Evolutionary conservation across 1,139 yeast genomes (phyloP).

Genomic region (Yamadazyma spencermartinsiae): DNA sequence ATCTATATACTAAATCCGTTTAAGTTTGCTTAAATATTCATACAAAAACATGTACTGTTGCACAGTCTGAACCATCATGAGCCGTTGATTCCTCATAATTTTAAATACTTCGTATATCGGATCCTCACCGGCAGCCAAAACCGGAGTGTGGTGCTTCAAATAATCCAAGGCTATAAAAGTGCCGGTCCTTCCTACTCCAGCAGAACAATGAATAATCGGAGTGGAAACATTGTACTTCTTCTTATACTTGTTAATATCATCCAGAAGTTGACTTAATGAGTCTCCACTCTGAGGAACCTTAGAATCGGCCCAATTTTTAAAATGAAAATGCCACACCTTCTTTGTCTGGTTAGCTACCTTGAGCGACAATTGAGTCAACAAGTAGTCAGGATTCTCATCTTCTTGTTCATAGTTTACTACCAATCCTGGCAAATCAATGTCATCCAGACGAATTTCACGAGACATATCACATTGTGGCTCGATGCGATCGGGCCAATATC

Average conservation of each 20-base stretch:
- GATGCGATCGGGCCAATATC: constrained; percentile 65
- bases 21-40: constrained; percentile 17
- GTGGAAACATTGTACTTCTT: constrained; percentile 15
- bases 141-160: constrained; percentile 30
- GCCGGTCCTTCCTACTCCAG: constrained; percentile 85
- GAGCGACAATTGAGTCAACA: constrained; percentile 31
- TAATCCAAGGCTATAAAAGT: constrained; percentile 73
- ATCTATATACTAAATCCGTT: no score
- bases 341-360: constrained; percentile 25
- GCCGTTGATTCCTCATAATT: constrained; percentile 51
- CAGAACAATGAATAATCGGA: constrained; percentile 73
- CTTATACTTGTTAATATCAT: constrained; percentile 21
- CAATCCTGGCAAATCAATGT: constrained; percentile 25
- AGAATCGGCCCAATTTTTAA: constrained; percentile 59
- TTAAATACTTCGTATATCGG: constrained; percentile 37
- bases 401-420: constrained; percentile 21
- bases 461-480: constrained; percentile 23
- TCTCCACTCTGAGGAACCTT: constrained; percentile 44
- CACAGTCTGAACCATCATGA: constrained; percentile 69
- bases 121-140: constrained; percentile 21
- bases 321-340: constrained; percentile 52
- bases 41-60: constrained; percentile 56
- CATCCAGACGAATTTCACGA: constrained; percentile 20
- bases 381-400: constrained; percentile 19
- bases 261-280: constrained; percentile 37